A percentile compares a stretch with the other conserved stretches of the same genome.
phyloP scores from a whole-genome alignment of 176 grass and related monocot genomes.

The Hyparrhenia diplandra region DNA sequence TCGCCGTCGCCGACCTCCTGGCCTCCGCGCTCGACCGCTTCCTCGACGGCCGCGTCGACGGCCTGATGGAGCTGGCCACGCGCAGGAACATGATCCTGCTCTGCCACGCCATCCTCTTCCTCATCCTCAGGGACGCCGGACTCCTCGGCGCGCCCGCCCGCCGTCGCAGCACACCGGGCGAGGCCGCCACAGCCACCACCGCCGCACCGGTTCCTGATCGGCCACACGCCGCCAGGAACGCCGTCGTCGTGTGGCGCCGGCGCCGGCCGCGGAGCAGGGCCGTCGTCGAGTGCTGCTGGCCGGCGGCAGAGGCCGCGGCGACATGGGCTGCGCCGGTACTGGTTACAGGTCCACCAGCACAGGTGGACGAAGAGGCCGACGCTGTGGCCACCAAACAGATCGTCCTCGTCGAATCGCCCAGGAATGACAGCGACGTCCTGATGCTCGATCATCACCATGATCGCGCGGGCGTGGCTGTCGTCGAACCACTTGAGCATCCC shows the following conservation, averaged over 20 bases:
- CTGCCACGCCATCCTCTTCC: constrained; percentile 57
- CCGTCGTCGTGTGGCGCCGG: background rate
- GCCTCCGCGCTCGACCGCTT: background rate
- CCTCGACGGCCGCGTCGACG: background rate
- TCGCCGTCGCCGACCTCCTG: background rate
- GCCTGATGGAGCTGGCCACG: constrained; percentile 23
- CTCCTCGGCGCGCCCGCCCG: constrained; percentile 17
- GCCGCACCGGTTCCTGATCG: too few species aligned
- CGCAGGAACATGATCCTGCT: constrained; percentile 53
- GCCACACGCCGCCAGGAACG: background rate
- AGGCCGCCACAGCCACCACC: background rate
- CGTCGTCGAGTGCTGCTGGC: background rate
- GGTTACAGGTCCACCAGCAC: too few species aligned
- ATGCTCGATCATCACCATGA: background rate
- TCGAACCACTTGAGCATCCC: background rate
- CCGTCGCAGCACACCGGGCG: background rate
- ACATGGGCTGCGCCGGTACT: too few species aligned
- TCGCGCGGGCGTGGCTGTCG: background rate
- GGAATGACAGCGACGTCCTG: background rate
- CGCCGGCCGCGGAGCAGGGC: background rate
- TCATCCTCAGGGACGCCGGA: constrained; percentile 64
- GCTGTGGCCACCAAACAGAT: too few species aligned
- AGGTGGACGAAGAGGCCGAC: too few species aligned
- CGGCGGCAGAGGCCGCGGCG: too few species aligned
- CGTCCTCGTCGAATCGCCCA: too few species aligned